phyloP scores from a whole-genome alignment of 139 green algal genomes.

The Dunaliella sp. region DNA sequence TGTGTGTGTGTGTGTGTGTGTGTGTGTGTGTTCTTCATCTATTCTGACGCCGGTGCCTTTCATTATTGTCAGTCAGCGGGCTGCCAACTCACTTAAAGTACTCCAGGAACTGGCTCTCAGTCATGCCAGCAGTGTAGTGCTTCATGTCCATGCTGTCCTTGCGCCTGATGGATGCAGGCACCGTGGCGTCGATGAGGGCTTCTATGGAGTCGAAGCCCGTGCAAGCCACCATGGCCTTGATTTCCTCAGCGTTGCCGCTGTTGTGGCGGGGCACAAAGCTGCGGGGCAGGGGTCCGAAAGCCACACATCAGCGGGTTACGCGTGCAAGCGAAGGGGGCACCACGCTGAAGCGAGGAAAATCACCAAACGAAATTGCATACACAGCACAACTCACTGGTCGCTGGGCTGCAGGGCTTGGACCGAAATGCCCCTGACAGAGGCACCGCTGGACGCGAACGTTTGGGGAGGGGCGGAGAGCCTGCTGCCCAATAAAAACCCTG shows the following conservation, averaged over 20 bases:
- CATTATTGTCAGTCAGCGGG: too few relatives aligned
- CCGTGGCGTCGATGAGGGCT: conserved; percentile 91
- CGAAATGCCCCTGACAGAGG: conserved; percentile 71
- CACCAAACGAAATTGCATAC: not conserved
- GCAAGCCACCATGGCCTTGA: conserved; percentile 77
- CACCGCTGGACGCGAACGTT: conserved; percentile 31
- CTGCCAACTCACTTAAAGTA: conserved; percentile 77
- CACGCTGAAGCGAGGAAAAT: not conserved
- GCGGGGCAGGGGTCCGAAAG: conserved; percentile 11
- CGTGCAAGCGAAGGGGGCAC: not conserved
- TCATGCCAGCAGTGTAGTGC: conserved; percentile 80
- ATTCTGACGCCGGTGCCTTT: too few relatives aligned
- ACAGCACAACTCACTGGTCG: conserved; percentile 60
- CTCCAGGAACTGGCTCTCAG: conserved; percentile 85
- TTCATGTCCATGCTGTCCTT: conserved; percentile 81
- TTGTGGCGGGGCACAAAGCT: conserved; percentile 97
- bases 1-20: too few relatives aligned
- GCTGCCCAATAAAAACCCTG: not conserved
- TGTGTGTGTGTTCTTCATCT: too few relatives aligned
- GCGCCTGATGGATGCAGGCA: conserved; percentile 84
- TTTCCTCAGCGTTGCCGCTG: conserved; percentile 75
- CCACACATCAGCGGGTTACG: not conserved
- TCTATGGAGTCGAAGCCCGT: conserved; percentile 85
- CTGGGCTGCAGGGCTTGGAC: conserved; percentile 69
- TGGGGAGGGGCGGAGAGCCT: not conserved